Base-by-base conservation (phyloP, 1,284 basidiomycete genomes). In the Microbotryum lychnidis-dioicae region DNA sequence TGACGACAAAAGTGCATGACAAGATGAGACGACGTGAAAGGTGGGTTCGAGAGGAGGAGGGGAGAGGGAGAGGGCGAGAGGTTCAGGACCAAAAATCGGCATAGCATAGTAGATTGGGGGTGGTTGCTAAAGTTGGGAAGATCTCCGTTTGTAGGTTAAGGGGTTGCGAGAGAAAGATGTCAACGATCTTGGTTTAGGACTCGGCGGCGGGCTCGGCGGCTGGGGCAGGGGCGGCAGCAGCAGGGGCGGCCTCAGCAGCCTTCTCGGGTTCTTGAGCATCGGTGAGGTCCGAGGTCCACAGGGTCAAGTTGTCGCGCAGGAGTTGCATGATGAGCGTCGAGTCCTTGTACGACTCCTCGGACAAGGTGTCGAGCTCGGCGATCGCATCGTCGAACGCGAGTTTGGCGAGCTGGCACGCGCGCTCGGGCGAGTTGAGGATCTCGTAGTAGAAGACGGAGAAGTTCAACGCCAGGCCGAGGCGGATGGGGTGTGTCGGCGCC, bases 381-480 rank as follows among this genome's bases (percentile, higher is more conserved):
- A 98, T 98, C 59, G 96, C 96, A 79, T 98, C 96, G 73, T 98
- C 94, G 76, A 98, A 98, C 23, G 94, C 94, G 81, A 97, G 93
- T 84, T 98, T 98, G 77, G 94, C 94, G 72, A 97, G 89, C 78
- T 97, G 93, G 83, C 94, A 98, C 64, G 94, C 94, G 78, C 92
- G 91, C 80, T 97, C 94, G 73, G 94, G 94, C 77, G 87, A 90
- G 86, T 98, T 98, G 79, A 98, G 87, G 79, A 98, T 97, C 80
- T 98, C 96, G 82, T 97, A 98, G 86, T 98, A 98, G 84, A 98
- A 98, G 64, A 98, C 94, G 66, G 92, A 97, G 85, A 98, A 98
- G 86, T 98, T 98, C 75, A 98, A 84, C 55, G 94, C 96, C 62
- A 98, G 89, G 79, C 94, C 94, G 69, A 98, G 89, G 76, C 94